phyloP scores from a whole-genome alignment of 2,329 filamentous ascomycete species.

The Curvularia hawaiiensis region DNA sequence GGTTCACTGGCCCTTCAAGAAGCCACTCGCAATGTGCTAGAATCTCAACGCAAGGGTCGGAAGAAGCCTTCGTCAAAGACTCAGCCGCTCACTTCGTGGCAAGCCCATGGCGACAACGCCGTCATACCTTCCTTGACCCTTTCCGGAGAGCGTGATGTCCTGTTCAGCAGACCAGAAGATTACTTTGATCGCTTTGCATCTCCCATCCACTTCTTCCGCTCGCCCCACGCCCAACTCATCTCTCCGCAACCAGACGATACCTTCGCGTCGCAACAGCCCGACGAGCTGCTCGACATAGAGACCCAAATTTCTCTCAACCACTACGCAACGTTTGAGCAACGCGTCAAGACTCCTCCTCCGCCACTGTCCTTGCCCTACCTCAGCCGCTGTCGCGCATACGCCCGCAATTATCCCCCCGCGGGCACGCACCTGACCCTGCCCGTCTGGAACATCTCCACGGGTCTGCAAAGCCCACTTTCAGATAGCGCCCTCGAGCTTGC shows the following conservation, averaged over 20 bases:
- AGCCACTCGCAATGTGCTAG: slow-evolving; percentile 11
- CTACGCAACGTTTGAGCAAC: slow-evolving; percentile 28
- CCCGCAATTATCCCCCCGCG: slow-evolving; percentile 51
- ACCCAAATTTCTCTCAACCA: slow-evolving; percentile 37
- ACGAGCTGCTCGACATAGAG: slow-evolving; percentile 38
- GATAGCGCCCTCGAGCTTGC: slow-evolving; percentile 51
- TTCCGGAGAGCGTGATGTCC: slow-evolving; percentile 38
- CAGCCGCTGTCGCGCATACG: slow-evolving; percentile 41
- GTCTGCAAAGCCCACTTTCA: slow-evolving; percentile 44
- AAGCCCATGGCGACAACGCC: slow-evolving; percentile 30
- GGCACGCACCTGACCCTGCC: slow-evolving; percentile 49
- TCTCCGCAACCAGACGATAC: slow-evolving; percentile 33
- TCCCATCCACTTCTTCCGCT: slow-evolving; percentile 57
- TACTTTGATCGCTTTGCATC: slow-evolving; percentile 58
- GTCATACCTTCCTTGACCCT: slow-evolving; percentile 39
- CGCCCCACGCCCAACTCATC: slow-evolving; percentile 42
- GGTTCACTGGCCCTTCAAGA: slow-evolving; percentile 15
- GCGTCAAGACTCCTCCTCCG: slow-evolving; percentile 13
- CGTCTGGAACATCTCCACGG: slow-evolving; percentile 48
- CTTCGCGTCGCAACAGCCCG: slow-evolving; percentile 34
- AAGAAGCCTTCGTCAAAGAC: slow-evolving; percentile 27
- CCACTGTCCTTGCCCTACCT: slow-evolving; percentile 23
- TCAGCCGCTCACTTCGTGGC: slow-evolving; percentile 35
- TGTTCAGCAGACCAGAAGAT: slow-evolving; percentile 51
- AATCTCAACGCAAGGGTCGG: slow-evolving; percentile 13